Conservation (phyloP, 108 stramenopile species). For the Nitzschia sp. region DNA sequence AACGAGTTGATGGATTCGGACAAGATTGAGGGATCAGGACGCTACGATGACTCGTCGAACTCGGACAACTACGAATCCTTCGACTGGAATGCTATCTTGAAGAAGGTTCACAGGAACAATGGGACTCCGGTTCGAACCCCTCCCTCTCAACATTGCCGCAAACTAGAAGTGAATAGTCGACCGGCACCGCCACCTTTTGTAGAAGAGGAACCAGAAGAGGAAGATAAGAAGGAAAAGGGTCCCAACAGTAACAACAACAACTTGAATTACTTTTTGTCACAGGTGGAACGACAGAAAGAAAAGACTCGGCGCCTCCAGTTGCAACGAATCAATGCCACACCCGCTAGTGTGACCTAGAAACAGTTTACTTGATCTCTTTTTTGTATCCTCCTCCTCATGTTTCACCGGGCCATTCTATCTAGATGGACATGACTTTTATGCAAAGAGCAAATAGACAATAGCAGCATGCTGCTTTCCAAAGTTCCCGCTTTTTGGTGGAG, state of each 20-base stretch:
- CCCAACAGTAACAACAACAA: background rate
- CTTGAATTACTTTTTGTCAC: slow-evolving; percentile 11
- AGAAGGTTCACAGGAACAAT: background rate
- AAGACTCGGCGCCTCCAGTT: slow-evolving; percentile 9
- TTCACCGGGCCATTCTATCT: too few relatives aligned
- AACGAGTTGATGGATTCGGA: background rate
- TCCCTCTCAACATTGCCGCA: background rate
- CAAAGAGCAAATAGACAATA: too few relatives aligned
- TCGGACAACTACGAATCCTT: background rate
- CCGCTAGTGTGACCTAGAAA: background rate
- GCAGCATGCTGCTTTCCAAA: too few relatives aligned
- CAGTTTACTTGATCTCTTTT: too few relatives aligned
- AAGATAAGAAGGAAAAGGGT: background rate
- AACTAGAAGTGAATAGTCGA: background rate
- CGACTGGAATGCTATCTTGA: slow-evolving; percentile 2
- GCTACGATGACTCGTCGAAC: too few relatives aligned
- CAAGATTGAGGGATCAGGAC: background rate
- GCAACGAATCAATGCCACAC: slow-evolving; percentile 7
- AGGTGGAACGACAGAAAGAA: slow-evolving; percentile 17
- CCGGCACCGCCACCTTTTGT: background rate
- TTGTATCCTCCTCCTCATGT: too few relatives aligned
- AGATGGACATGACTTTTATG: too few relatives aligned
- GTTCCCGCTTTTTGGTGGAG: too few relatives aligned
- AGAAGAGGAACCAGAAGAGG: background rate
- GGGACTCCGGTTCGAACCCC: background rate